Percentiles rank a stretch among this genome's conserved stretches.
These are phyloP conservation scores for Venturiaceae sp. DNA, from an alignment of 2,329 filamentous ascomycete species.

Conservation along the genomic window DNA sequence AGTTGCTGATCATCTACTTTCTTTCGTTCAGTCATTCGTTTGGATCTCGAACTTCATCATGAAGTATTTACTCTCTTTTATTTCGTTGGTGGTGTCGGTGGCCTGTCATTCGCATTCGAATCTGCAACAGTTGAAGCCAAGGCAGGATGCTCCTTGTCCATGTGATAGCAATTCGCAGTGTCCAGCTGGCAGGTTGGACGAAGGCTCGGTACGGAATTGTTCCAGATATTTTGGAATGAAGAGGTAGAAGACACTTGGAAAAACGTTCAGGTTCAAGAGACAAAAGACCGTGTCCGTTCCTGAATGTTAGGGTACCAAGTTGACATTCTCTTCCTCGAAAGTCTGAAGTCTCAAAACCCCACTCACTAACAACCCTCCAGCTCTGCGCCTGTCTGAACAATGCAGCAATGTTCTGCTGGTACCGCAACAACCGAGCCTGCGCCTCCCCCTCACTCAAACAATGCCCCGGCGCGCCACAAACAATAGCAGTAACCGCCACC, in stretches of 20 bases:
- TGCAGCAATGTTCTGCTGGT: constrained; percentile 4
- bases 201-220: background rate
- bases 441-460: background rate
- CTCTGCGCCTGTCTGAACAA: constrained; percentile 5
- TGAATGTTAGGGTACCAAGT: background rate
- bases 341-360: no score
- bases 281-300: background rate
- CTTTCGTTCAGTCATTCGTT: background rate
- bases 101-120: background rate
- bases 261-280: background rate
- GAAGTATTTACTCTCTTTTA: background rate
- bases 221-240: no score
- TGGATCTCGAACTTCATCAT: background rate
- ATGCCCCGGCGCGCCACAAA: background rate
- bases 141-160: background rate
- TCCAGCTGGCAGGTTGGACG: background rate
- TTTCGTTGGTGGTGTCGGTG: background rate
- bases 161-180: background rate
- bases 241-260: background rate
- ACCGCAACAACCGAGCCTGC: background rate
- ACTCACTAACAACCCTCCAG: background rate
- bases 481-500: background rate
- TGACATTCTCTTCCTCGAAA: background rate
- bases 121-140: background rate
- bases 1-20: background rate